Base-by-base conservation (phyloP, 768 basidiomycete species). In the Lactarius quietus region DNA sequence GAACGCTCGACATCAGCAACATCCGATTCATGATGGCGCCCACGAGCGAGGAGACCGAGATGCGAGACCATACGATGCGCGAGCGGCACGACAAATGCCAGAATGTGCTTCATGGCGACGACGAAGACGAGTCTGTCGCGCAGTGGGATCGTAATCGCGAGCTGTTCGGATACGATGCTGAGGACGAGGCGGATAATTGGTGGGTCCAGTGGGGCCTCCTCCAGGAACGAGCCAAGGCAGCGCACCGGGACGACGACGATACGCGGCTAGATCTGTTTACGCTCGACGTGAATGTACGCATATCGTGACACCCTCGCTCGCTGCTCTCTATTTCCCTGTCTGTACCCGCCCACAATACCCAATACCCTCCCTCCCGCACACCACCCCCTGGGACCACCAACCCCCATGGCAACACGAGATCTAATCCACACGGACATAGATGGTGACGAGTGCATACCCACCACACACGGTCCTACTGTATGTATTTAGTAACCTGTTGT, bases 101-200 rank as follows among this genome's bases (percentile, higher is more conserved):
- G 41, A 70, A 71, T 55, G 72, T 68, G 33, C 62, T 71, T 23
- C 63, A 68, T 18, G 65, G 67, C 52, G 69, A 62, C 14, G 73
- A 72, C n/a, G 71, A 71, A 54, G 72, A 70, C 63, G 62, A 64
- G 33, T 67, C 61, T 17, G 57, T 66, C 31, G 67, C 71, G 28
- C 69, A 66, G n/a, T 74, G 75, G 73, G 75, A 76, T 38, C 73
- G 73, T 58, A 69, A 75, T 51, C 59, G 70, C 29, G 71, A 73
- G 53, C 61, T 75, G 33, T 77, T 74, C 55, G 72, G 71, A 12
- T 78, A 77, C 61, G 74, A 78, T 56, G 74, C 75, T 35, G 74
- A 76, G 69, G 77, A 78, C 60, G 75, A 73, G 61, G 76, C 75
- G 52, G 77, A 77, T 54, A 73, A 76, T 61, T 77, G 76, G 76